Conservation (phyloP, 1,284 basidiomycete species). For the Porogramme epimiltina region DNA sequence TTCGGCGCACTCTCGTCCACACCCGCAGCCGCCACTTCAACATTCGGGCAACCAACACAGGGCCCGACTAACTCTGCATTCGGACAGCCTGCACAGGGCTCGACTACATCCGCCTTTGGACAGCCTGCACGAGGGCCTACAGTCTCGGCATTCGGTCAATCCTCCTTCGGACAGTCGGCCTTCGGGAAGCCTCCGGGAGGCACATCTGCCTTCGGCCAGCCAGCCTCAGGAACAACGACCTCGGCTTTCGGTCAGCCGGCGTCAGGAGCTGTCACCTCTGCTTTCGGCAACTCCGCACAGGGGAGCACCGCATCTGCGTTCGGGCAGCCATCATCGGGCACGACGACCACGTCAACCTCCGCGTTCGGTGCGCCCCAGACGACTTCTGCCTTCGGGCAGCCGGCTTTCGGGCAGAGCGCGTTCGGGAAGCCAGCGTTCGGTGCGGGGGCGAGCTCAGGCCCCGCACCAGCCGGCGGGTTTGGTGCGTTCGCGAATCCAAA, state of each 20-base stretch:
- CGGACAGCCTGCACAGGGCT: constrained; percentile 26
- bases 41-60: constrained; percentile 18
- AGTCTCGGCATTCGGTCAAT: constrained; percentile 35
- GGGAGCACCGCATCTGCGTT: constrained; percentile 27
- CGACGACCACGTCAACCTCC: constrained; percentile 2
- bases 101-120: constrained; percentile 22
- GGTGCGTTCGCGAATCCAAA: constrained; percentile 24
- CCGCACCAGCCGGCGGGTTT: constrained; percentile 25
- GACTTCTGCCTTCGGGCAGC: constrained; percentile 34
- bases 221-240: constrained; percentile 13
- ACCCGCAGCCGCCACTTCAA: constrained; percentile 12
- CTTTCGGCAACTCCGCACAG: constrained; percentile 35
- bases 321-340: constrained; percentile 25
- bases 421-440: constrained; percentile 37
- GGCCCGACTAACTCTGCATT: constrained; percentile 26
- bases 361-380: constrained; percentile 22
- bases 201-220: constrained; percentile 32
- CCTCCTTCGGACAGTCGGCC: constrained; percentile 15
- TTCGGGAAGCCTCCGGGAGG: constrained; percentile 29
- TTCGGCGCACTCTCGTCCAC: constrained; percentile 4
- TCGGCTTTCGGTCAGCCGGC: constrained; percentile 34
- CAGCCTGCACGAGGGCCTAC: constrained; percentile 16
- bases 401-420: constrained; percentile 25
- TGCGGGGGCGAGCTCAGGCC: constrained; percentile 12
- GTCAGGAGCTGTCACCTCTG: constrained; percentile 31